Conservation (phyloP, 495 filamentous ascomycete species). For the Friedmanniomyces simplex region DNA sequence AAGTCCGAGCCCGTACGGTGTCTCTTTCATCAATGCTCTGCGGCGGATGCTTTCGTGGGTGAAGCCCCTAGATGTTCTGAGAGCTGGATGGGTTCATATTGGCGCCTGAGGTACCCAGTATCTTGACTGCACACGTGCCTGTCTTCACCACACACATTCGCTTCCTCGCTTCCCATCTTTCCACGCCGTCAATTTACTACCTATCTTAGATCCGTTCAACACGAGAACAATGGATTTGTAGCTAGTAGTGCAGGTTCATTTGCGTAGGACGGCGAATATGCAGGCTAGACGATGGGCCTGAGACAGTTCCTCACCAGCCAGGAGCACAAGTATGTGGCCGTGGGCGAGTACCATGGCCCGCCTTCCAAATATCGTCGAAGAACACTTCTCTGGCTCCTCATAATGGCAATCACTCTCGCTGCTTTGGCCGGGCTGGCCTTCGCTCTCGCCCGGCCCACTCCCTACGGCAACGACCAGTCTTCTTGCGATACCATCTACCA, state of each 20-base stretch:
- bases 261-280: neutral
- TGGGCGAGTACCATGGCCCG: neutral
- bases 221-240: neutral
- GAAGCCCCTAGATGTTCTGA: too few species aligned
- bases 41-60: too few species aligned
- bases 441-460: neutral
- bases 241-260: neutral
- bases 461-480: neutral
- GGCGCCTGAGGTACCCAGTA: too few species aligned
- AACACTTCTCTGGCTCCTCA: neutral
- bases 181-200: too few species aligned
- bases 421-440: neutral
- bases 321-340: neutral
- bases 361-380: neutral
- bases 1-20: too few species aligned
- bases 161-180: too few species aligned
- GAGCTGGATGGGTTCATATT: too few species aligned
- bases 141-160: too few species aligned
- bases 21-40: too few species aligned
- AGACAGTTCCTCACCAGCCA: neutral
- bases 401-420: neutral
- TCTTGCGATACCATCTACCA: conserved; percentile 47
- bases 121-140: too few species aligned
- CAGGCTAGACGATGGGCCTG: neutral
- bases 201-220: too few species aligned